Percentiles rank a stretch among this genome's conserved stretches.
Evolutionary conservation across 148 eudicot species (phyloP).

Genomic region (Rhododendron vialii): DNA sequence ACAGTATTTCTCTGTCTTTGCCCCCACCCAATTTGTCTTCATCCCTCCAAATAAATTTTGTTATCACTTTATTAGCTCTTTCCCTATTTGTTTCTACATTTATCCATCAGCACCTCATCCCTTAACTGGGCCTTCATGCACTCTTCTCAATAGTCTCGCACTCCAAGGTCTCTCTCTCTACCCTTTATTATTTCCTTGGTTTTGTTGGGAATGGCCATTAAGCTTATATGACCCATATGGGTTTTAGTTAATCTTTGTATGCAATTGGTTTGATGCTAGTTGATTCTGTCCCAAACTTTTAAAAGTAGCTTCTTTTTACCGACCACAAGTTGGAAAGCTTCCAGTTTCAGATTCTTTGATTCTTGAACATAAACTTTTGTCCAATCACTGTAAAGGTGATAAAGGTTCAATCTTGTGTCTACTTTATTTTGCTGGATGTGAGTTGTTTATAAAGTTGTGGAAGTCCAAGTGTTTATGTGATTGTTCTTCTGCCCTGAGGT

Average conservation of each 20-base stretch:
- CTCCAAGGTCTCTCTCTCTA: constrained; percentile 13
- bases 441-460: background rate
- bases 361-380: background rate
- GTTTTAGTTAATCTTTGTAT: background rate
- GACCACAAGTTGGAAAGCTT: background rate
- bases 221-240: background rate
- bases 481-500: constrained; percentile 5
- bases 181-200: constrained; percentile 1
- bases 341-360: background rate
- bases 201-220: background rate
- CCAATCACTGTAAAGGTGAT: background rate
- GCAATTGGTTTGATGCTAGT: background rate
- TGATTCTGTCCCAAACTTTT: background rate
- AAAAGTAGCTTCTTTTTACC: background rate
- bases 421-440: background rate
- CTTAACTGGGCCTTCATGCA: constrained; percentile 24
- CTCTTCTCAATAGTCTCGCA: constrained; percentile 16
- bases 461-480: background rate
- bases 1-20: background rate
- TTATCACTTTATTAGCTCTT: background rate
- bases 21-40: constrained; percentile 24
- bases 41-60: background rate
- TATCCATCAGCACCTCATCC: constrained; percentile 16
- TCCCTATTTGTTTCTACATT: background rate
- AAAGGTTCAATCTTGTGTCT: background rate